These are phyloP conservation scores for Trichoderma sp. DNA, from an alignment of 2,329 filamentous ascomycete genomes.

Conservation along the genomic window DNA sequence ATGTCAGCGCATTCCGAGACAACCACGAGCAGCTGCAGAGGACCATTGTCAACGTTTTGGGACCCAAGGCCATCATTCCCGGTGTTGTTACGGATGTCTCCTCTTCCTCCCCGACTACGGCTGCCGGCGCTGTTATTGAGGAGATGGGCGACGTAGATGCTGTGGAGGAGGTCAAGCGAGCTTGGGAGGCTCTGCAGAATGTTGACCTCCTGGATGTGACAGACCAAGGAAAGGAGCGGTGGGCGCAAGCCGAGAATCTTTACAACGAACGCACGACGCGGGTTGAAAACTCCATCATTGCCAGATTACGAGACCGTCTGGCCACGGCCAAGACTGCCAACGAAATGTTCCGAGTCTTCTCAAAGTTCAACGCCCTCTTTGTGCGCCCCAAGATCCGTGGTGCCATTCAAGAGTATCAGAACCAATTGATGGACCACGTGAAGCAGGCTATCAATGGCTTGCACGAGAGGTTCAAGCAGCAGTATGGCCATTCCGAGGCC, in stretches of 20 bases:
- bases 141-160: slow-evolving; percentile 98
- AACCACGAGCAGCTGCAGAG: slow-evolving; percentile 97
- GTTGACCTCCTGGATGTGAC: slow-evolving; percentile 94
- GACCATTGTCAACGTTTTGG: slow-evolving; percentile 96
- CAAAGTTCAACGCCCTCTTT: slow-evolving; percentile 98
- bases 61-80: slow-evolving; percentile 65
- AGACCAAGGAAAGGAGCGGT: slow-evolving; percentile 82
- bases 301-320: slow-evolving; percentile 84
- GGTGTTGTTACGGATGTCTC: slow-evolving; percentile 42
- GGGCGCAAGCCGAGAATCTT: slow-evolving; percentile 90
- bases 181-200: slow-evolving; percentile 90
- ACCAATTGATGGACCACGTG: slow-evolving; percentile 95
- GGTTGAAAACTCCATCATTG: slow-evolving; percentile 99
- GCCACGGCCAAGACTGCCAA: slow-evolving; percentile 96
- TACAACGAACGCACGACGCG: slow-evolving; percentile 97
- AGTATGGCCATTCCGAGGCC: slow-evolving; percentile 96
- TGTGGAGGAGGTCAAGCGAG: slow-evolving; percentile 91
- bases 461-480: slow-evolving; percentile 97
- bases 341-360: slow-evolving; percentile 99
- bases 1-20: slow-evolving; percentile 90
- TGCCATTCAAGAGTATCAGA: slow-evolving; percentile 97
- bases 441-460: slow-evolving; percentile 92
- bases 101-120: slow-evolving; percentile 44
- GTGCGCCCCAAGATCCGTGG: slow-evolving; percentile 98
- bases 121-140: slow-evolving; percentile 68